Evolutionary conservation across 257 asterid genomes (phyloP), one percentile per base, ranked within the genome.

Genomic region (Verbena officinalis): DNA sequence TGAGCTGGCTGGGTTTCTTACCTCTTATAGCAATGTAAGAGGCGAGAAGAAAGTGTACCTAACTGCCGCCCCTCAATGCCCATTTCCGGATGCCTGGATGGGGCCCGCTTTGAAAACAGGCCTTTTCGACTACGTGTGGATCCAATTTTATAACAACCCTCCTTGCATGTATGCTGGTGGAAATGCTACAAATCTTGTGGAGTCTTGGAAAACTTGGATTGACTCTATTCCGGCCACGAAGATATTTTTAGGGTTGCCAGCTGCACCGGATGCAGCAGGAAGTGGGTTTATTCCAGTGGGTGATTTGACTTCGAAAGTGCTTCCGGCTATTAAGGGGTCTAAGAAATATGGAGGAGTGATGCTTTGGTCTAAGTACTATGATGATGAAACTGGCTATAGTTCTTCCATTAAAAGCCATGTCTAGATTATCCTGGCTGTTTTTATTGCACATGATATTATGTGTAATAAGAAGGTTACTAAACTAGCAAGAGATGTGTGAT

Each of bases 61-160:
- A 61, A 77, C 78, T 2, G 87, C 85, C 1, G 91, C 91, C 2
- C 95, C 91, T 7, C 90, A 84, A 39, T 83, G 91, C 72, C 88
- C 88, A 9, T 83, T 69, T 31, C 95, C 95, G 0, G 88, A 83
- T 45, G 75, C 78, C 2, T 75, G 83, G 80, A 54, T 84, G 1
- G 88, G 88, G 23, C 75, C 60, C 3, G 89, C 91, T 0, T 20
- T 83, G 60, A 57, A 66, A 45, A 86, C 91, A 0, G 85, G 86
- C 14, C 76, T 86, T 3, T 86, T 86, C 51, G 86, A 86, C 74
- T 83, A 69, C 7, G 83, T 83, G 1, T 79, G 95, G 86, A 78
- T 86, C 16, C 95, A 81, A 66, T 86, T 86, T 13, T 86, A 79
- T 58, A 86, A 83, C 31, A 83, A 79, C 21, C 85, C 88, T 3